A percentile compares a stretch with the other conserved stretches of the same genome.
phyloP scores from a whole-genome alignment of 164 flowering plant genomes.

The Aristolochia contorta region DNA sequence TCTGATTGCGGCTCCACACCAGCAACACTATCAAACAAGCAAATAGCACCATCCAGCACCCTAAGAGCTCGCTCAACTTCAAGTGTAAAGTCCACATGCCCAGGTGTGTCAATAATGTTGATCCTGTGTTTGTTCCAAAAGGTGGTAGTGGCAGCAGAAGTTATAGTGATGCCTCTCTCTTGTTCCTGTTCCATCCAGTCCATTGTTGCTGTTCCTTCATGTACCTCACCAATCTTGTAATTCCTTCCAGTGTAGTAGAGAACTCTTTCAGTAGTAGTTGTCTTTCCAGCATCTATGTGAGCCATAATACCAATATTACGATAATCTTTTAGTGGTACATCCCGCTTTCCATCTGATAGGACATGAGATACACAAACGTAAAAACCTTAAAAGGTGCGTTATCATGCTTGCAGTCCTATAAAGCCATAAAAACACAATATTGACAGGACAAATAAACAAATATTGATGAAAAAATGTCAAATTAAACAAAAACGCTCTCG shows the following conservation, averaged over 20 bases:
- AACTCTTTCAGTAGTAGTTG: constrained; percentile 86
- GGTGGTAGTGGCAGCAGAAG: constrained; percentile 94
- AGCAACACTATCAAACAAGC: constrained; percentile 96
- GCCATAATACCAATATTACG: constrained; percentile 99
- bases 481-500: no score
- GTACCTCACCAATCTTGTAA: constrained; percentile 96
- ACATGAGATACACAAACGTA: neutral
- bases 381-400: no score
- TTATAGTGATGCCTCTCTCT: constrained; percentile 95
- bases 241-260: constrained; percentile 89
- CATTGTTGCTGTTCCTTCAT: constrained; percentile 97
- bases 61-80: constrained; percentile 97
- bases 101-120: constrained; percentile 96
- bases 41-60: constrained; percentile 92
- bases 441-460: neutral
- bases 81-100: constrained; percentile 97
- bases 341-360: constrained; percentile 45
- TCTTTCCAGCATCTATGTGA: constrained; percentile 97
- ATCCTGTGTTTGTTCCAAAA: constrained; percentile 84
- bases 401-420: constrained; percentile 7
- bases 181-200: constrained; percentile 99
- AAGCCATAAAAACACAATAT: neutral
- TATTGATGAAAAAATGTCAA: neutral
- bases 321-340: constrained; percentile 64
- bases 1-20: constrained; percentile 99